Evolutionary conservation across 345 rosid genomes (phyloP), one percentile per base, ranked within the genome.

Genomic region (Mallotus nudiflorus): DNA sequence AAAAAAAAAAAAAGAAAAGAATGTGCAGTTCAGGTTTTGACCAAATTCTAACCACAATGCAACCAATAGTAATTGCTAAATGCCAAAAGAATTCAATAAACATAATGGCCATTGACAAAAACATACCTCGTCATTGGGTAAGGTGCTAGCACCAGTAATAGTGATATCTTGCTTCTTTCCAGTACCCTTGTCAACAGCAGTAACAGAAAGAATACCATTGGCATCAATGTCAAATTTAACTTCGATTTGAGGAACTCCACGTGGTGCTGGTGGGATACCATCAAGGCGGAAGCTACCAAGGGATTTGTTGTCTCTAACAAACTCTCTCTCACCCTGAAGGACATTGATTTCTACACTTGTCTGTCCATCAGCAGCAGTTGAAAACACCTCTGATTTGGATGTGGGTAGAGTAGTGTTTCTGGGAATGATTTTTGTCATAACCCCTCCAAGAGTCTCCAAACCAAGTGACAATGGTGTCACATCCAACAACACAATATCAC

Each of bases 331-430:
- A 12, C 99, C 99, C 74, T 95, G 99, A 37, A 95, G 86, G 56
- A 95, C 99, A 63, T 95, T 95, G 35, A 95, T 95, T 78, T 95
- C 99, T 3, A 95, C 99, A 67, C 99, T 95, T 20, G 99, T 95
- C 79, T 95, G 99, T 35, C 99, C 99, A 70, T 95, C 99, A 5
- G 98, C 99, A 65, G 99, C 98, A 4, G 99, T 95, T 16, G 99
- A 95, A 75, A 95, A 95, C 48, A 95, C 99, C 80, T 95, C 99
- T 11, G 99, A 95, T 75, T 95, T 95, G 15, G 99, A 95, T 18
- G 99, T 92, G 35, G 99, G 99, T 54, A 95, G 70, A 0, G 99
- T 95, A 1, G 98, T 89, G 74, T 95, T 95, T 75, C 99, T 89
- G 2, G 97, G 91, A 59, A 95, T 95, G 64, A 92, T 92, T 79